Conservation (phyloP, 1,284 basidiomycete genomes). For the Trichosporon sp. region DNA sequence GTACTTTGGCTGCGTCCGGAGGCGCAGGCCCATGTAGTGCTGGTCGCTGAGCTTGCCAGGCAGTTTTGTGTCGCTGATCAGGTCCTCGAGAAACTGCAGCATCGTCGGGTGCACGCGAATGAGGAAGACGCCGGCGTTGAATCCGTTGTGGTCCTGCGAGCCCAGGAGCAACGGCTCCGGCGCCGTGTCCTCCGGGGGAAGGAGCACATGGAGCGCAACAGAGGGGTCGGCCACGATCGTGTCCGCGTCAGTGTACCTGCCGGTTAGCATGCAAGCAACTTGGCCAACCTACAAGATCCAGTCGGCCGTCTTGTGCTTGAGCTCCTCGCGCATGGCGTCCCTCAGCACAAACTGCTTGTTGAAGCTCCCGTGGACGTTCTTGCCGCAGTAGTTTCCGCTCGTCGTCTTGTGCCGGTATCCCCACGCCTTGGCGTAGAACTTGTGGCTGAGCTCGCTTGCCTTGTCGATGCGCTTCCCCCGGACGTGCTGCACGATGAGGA, state of each 20-base stretch:
- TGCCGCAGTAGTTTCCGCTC: not conserved
- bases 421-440: constrained; percentile 9
- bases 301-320: constrained; percentile 1
- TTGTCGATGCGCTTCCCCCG: not conserved
- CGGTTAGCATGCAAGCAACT: not conserved
- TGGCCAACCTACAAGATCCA: constrained; percentile 16
- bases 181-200: constrained; percentile 10
- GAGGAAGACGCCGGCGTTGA: constrained; percentile 20
- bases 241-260: constrained; percentile 21
- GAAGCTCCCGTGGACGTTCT: constrained; percentile 1
- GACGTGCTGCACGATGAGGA: constrained; percentile 11
- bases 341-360: constrained; percentile 8
- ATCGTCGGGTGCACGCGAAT: constrained; percentile 7
- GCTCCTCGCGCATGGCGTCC: not conserved
- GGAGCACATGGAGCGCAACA: constrained; percentile 17
- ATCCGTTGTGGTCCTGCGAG: constrained; percentile 21
- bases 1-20: constrained; percentile 5
- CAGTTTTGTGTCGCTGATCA: not conserved
- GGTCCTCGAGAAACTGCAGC: constrained; percentile 5
- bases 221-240: constrained; percentile 20
- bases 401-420: constrained; percentile 9
- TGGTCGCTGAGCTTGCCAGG: constrained; percentile 1
- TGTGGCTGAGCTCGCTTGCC: constrained; percentile 7
- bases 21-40: constrained; percentile 3
- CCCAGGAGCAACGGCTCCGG: constrained; percentile 15